Evolutionary conservation across 345 rosid genomes (phyloP), one percentile per base, ranked within the genome.

Genomic region (Noccaea bulbosa): DNA sequence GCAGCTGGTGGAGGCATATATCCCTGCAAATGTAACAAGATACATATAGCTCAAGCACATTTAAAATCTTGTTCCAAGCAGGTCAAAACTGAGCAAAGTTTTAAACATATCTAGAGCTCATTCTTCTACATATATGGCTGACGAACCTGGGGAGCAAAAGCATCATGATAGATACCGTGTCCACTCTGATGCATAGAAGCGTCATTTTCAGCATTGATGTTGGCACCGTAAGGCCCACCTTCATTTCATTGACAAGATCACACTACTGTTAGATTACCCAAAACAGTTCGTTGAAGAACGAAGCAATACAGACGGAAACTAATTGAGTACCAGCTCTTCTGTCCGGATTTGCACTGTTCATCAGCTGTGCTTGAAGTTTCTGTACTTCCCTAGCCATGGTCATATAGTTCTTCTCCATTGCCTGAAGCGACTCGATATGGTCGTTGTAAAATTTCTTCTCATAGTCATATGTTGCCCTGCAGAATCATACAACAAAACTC

Each of bases 331-430:
- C 93, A 7, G 84, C 57, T 83, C 88, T 81, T 71, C 83, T 81
- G 33, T 83, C 97, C 27, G 73, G 65, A 82, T 80, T 83, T 57
- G 85, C 71, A 61, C 81, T 71, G 72, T 85, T 89, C 45, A 72
- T 78, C 69, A 94, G 69, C 74, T 89, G 93, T n/a, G 86, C 88
- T 62, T 86, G 91, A 71, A 89, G 98, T 70, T 94, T 91, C 73
- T 94, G 96, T 62, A 91, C 93, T 80, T 94, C 99, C 85, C 78
- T 82, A 32, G 96, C 83, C 99, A 94, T 89, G 22, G 86, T 83
- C 67, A 81, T 79, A 61, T 89, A 91, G 81, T 89, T 89, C 75
- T 88, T 84, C 79, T 91, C 92, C 99, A 94, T 91, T 27, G 82
- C 89, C 74, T 91, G 96, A 74, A 91, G 95, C 69, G 93, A 89